Conservation (phyloP, 176 grass and related monocot genomes). For the Musa beccarii region DNA sequence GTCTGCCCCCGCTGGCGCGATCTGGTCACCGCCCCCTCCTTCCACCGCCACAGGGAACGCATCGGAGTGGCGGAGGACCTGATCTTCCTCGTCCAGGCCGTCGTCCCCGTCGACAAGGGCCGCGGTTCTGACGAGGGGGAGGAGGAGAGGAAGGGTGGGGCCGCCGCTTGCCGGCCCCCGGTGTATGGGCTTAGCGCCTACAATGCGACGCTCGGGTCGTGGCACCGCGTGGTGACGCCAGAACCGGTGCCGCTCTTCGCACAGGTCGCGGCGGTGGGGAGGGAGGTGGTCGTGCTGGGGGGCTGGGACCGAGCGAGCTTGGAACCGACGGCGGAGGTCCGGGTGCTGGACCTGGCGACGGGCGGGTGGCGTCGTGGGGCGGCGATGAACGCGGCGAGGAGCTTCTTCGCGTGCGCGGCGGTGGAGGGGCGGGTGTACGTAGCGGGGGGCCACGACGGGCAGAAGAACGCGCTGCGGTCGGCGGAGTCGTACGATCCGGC, state of each 20-base stretch:
- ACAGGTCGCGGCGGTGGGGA: neutral
- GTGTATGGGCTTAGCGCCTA: conserved; percentile 16
- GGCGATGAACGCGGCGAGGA: conserved; percentile 26
- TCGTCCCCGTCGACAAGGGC: neutral
- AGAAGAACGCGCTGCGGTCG: conserved; percentile 52
- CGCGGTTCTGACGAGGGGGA: neutral
- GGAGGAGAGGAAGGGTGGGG: neutral
- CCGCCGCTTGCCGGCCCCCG: neutral
- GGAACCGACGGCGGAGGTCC: conserved; percentile 26
- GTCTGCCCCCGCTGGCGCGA: conserved; percentile 34
- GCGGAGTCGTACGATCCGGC: conserved; percentile 34
- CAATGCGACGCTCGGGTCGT: conserved; percentile 11
- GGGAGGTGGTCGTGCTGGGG: conserved; percentile 32
- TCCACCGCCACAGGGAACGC: conserved; percentile 7
- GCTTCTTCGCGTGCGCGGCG: conserved; percentile 46
- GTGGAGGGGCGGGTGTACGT: conserved; percentile 17
- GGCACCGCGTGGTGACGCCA: conserved; percentile 12
- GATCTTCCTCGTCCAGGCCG: conserved; percentile 47
- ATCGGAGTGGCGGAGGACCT: conserved; percentile 37
- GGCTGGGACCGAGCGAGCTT: conserved; percentile 43
- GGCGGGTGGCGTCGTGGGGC: conserved; percentile 33
- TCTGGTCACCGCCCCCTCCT: conserved; percentile 24
- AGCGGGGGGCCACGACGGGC: conserved; percentile 46
- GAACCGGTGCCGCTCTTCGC: conserved; percentile 11
- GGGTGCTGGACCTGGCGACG: conserved; percentile 27